Conservation (phyloP, 2,329 filamentous ascomycete species). For the Scedosporium apiospermum region DNA sequence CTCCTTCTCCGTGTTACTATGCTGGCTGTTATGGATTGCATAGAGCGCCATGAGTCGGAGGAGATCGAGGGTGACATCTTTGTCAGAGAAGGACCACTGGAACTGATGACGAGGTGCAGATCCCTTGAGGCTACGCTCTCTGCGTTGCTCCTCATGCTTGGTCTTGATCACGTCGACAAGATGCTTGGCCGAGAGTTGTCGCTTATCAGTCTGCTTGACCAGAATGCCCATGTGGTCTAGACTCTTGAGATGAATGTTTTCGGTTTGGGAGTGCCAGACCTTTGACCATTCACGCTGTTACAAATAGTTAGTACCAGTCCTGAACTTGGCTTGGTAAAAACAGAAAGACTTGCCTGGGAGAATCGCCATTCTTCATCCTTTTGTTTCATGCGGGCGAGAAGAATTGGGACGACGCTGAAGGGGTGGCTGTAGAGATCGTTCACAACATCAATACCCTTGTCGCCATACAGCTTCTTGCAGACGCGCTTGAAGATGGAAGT, state of each 20-base stretch:
- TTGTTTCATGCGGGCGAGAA: conserved; percentile 83
- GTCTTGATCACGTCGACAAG: conserved; percentile 85
- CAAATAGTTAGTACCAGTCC: conserved; percentile 7
- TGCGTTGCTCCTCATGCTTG: conserved; percentile 83
- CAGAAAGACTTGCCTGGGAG: conserved; percentile 47
- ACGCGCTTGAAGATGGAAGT: conserved; percentile 96
- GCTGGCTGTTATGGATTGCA: conserved; percentile 58
- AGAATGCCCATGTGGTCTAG: conserved; percentile 94
- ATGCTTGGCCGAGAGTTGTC: conserved; percentile 80
- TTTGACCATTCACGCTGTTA: conserved; percentile 92
- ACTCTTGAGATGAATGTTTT: conserved; percentile 90
- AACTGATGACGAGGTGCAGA: conserved; percentile 63
- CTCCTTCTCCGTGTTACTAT: conserved; percentile 63
- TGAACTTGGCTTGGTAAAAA: not conserved
- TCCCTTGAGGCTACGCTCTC: conserved; percentile 53
- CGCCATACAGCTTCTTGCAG: conserved; percentile 95
- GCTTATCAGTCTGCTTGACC: conserved; percentile 82
- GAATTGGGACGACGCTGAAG: conserved; percentile 77
- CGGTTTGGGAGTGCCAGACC: conserved; percentile 93
- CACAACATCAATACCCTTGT: conserved; percentile 76
- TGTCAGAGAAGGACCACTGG: conserved; percentile 63
- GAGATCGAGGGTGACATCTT: conserved; percentile 55
- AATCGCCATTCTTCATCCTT: conserved; percentile 98
- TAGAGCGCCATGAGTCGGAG: conserved; percentile 55
- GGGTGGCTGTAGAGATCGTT: conserved; percentile 78